Conservation (phyloP, 2,329 filamentous ascomycete species). For the Colletotrichum coccodes region DNA sequence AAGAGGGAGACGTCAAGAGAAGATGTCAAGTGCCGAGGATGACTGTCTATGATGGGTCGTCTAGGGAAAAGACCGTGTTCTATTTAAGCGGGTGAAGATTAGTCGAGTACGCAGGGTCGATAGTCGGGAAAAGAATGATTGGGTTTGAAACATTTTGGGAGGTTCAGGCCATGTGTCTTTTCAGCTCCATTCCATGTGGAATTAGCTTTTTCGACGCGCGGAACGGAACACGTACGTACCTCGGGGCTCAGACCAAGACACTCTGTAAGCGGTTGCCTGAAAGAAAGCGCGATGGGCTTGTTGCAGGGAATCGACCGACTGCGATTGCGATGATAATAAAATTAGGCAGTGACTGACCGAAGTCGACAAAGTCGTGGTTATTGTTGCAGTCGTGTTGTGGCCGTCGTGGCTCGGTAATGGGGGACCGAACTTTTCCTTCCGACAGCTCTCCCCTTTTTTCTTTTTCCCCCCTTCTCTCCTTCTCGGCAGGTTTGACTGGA, state of each 20-base stretch:
- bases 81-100: constrained; percentile 17
- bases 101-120: constrained; percentile 7
- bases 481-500: constrained; percentile 11
- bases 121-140: background rate
- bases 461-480: background rate
- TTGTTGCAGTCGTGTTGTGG: constrained; percentile 16
- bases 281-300: background rate
- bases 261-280: background rate
- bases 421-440: background rate
- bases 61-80: constrained; percentile 18
- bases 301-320: background rate
- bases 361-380: constrained; percentile 5
- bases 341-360: background rate
- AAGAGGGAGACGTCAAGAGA: background rate
- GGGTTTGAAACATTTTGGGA: constrained; percentile 26
- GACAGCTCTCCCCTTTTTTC: background rate
- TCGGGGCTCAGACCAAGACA: background rate
- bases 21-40: background rate
- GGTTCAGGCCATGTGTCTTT: constrained; percentile 33
- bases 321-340: background rate
- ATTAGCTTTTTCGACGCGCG: constrained; percentile 27
- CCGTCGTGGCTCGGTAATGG: background rate
- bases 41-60: background rate
- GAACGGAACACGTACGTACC: constrained; percentile 14
- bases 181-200: constrained; percentile 30